Conservation (phyloP, 176 grass and related monocot genomes). For the Bothriochloa decipiens region DNA sequence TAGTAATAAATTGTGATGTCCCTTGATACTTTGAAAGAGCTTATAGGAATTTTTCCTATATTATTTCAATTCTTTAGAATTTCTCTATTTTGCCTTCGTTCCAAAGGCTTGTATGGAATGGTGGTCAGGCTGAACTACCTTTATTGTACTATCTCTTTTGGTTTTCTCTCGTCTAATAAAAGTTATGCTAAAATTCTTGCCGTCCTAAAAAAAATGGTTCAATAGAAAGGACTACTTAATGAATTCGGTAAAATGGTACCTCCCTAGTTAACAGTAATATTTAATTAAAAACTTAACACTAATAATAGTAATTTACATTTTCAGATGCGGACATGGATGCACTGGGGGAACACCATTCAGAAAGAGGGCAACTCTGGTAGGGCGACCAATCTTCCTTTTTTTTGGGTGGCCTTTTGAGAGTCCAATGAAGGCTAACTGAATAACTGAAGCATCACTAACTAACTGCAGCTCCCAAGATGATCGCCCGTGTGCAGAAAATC, state of each 20-base stretch:
- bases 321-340: constrained; percentile 68
- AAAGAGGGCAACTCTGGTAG: constrained; percentile 46
- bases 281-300: background rate
- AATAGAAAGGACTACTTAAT: no score
- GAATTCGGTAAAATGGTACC: background rate
- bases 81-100: no score
- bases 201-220: no score
- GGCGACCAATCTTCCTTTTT: background rate
- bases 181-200: no score
- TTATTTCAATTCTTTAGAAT: no score
- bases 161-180: no score
- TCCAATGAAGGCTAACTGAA: background rate
- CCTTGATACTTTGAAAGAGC: no score
- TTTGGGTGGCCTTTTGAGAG: background rate
- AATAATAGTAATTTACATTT: background rate
- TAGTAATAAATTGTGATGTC: no score
- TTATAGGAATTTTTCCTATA: no score
- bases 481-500: constrained; percentile 35
- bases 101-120: no score
- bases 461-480: constrained; percentile 48
- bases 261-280: background rate
- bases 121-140: no score
- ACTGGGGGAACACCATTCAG: constrained; percentile 61
- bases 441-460: background rate
- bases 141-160: no score